A percentile compares a stretch with the other conserved stretches of the same genome.
Evolutionary conservation across 139 green algal genomes (phyloP).

Genomic region (Chlamydomonas sp.): DNA sequence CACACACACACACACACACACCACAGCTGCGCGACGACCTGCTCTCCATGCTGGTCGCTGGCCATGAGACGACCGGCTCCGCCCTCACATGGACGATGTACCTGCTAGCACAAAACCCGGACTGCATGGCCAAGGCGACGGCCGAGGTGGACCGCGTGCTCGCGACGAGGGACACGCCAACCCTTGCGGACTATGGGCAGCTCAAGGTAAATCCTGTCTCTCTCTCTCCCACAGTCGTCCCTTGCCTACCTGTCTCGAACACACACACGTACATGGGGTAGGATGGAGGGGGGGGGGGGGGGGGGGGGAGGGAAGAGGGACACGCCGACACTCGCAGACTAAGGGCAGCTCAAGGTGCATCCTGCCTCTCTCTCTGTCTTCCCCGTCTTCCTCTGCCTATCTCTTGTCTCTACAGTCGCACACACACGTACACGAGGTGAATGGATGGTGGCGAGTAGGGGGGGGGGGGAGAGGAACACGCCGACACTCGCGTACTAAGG

Average conservation of each 20-base stretch:
- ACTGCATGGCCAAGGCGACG: conserved; percentile 69
- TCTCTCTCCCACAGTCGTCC: too few relatives aligned
- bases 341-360: conserved; percentile 64
- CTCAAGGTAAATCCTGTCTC: too few relatives aligned
- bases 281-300: conserved; percentile 79
- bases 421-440: too few relatives aligned
- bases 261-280: too few relatives aligned
- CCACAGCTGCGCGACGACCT: conserved; percentile 95
- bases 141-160: conserved; percentile 87
- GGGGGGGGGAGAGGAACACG: conserved; percentile 49
- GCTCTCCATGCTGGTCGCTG: conserved; percentile 97
- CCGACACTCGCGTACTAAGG: conserved; percentile 59
- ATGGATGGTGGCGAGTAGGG: conserved; percentile 76
- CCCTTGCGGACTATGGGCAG: conserved; percentile 57
- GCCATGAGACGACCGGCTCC: conserved; percentile 96
- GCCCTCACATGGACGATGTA: conserved; percentile 97
- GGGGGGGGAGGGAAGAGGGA: conserved; percentile 55
- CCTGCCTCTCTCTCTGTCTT: too few relatives aligned
- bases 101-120: conserved; percentile 79
- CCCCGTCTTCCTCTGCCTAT: too few relatives aligned
- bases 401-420: too few relatives aligned
- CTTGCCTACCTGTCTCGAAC: too few relatives aligned
- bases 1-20: too few relatives aligned
- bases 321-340: conserved; percentile 58
- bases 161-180: conserved; percentile 37